Evolutionary conservation across 768 basidiomycete genomes (phyloP), one percentile per base, ranked within the genome.

Genomic region (Psilocybe cyanescens): DNA sequence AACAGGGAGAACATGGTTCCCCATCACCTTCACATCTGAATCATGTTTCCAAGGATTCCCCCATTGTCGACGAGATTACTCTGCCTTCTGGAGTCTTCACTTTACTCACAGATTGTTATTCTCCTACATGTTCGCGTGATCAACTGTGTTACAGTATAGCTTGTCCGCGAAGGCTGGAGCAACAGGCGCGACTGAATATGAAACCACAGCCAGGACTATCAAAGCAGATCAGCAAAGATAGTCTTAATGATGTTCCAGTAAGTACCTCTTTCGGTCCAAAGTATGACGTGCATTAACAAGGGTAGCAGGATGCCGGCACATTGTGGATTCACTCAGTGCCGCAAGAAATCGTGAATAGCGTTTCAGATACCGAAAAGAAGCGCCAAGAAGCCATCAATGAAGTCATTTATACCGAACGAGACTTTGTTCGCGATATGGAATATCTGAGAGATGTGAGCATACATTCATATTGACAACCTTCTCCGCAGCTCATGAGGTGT

Each of bases 341-440:
- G 4, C 88, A 92, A 73, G 96, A 98, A 72, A 88, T 99, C 41
- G 88, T 92, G 33, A 93, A 96, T 68, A 92, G 90, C 70, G 95
- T 98, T 24, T 91, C 91, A 3, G 96, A 97, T 60, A 82, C 81
- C 28, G 97, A 99, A 81, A 97, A 96, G 84, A 95, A 86, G 74
- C 85, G 97, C 1, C 97, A 99, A 73, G 97, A 99, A 74, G 94
- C 94, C 19, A 99, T 99, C 79, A 98, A 99, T 71, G 97, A 99
- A 78, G 94, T 97, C 66, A 84, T 89, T 35, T 89, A 89, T 67
- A 99, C 97, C 7, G 97, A 99, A 72, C 86, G 96, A 29, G 97
- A 99, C 77, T 99, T 99, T 74, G 96, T 99, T 48, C 86, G 94
- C 59, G 97, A 98, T 76, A 87, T 99, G 87, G 97, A 99, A 75